Evolutionary conservation across 306 rosid species (phyloP), one percentile per base, ranked within the genome.

Genomic region (Prunus fruticosa): DNA sequence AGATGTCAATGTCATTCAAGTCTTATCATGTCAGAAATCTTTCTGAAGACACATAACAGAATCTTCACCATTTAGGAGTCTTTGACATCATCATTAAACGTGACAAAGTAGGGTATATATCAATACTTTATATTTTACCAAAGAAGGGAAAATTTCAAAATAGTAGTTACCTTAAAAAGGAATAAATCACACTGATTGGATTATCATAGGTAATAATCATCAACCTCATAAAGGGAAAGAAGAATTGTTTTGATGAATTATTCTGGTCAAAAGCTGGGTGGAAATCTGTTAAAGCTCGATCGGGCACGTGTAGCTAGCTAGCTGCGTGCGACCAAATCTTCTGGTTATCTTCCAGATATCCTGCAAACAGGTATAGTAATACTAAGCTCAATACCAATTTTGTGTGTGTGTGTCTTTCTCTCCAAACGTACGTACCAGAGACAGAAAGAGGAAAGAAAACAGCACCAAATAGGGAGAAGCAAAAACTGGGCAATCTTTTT

Each of bases 401-500:
- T 54, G 12, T n/a, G 11, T 3, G 23, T n/a, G n/a, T n/a, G n/a
- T n/a, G n/a, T 2, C 50, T 73, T 76, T 75, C 78, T 79, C 80
- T 71, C 68, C 22, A 78, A 11, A 22, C 8, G 16, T 18, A 27
- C 30, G 16, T 23, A 12, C 64, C 34, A 22, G 64, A 58, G 64
- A 12, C 12, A 80, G 72, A 58, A 79, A 69, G 71, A 61, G 15
- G 34, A 46, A 38, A 38, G 43, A 38, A 38, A 38, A 38, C 43
- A 38, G 43, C 43, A 38, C 6, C 43, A 38, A 38, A 6, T 30
- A 34, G 43, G 43, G 2, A 6, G 64, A 61, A 73, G 77, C 83
- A 81, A 73, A 82, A 80, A 78, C 76, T 67, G 76, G 70, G 64
- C 65, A 51, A 63, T 83, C 89, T 32, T 32, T 32, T 32, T 5